phyloP scores from a whole-genome alignment of 1,284 basidiomycete genomes.

The Cryptococcus sp. region DNA sequence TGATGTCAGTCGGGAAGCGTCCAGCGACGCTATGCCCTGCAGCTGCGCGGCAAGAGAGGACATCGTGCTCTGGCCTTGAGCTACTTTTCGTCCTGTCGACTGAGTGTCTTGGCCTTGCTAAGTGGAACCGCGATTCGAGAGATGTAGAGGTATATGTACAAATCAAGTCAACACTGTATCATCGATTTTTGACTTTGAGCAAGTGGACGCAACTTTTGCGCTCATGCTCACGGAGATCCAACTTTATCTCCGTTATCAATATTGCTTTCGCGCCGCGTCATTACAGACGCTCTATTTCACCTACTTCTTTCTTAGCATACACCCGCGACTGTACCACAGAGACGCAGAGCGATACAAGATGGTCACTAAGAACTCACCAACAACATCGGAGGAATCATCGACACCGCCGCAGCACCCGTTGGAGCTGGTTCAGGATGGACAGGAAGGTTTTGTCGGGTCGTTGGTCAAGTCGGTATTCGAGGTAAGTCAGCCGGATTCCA shows the following conservation, averaged over 20 bases:
- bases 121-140: neutral
- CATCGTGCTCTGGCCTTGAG: conserved; percentile 52
- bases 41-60: conserved; percentile 84
- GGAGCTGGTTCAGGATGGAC: neutral
- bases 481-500: conserved; percentile 25
- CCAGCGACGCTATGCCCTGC: conserved; percentile 75
- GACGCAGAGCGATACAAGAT: conserved; percentile 2
- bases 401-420: neutral
- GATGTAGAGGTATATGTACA: neutral
- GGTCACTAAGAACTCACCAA: conserved; percentile 20
- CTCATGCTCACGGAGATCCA: neutral
- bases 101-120: neutral
- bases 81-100: neutral
- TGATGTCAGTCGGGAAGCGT: conserved; percentile 72
- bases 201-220: neutral
- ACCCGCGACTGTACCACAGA: neutral
- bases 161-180: neutral
- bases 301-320: neutral
- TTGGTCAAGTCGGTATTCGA: conserved; percentile 49
- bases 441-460: conserved; percentile 38
- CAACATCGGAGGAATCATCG: neutral
- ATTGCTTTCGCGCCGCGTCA: neutral
- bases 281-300: neutral
- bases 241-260: neutral
- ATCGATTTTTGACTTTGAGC: neutral